Evolutionary conservation across 2,329 filamentous ascomycete species (phyloP).

Genomic region (Monilinia polystroma): DNA sequence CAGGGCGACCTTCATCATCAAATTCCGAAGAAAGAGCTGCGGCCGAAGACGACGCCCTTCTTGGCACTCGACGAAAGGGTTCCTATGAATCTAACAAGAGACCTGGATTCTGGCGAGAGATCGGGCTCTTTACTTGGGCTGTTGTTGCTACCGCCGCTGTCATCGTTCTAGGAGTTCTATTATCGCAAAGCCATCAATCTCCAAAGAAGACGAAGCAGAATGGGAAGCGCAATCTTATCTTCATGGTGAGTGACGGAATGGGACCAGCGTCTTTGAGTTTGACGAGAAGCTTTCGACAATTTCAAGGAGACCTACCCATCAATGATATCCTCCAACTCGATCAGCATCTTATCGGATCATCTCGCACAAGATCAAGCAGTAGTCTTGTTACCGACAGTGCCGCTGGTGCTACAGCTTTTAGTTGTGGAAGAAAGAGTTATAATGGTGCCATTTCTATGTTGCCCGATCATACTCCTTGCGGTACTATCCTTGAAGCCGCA

Average conservation of each 20-base stretch:
- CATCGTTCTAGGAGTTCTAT: conserved; percentile 76
- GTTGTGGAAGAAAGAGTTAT: conserved; percentile 90
- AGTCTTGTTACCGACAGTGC: conserved; percentile 93
- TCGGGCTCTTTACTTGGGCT: conserved; percentile 79
- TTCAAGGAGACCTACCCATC: conserved; percentile 66
- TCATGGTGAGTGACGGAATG: conserved; percentile 99
- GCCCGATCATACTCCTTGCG: conserved; percentile 82
- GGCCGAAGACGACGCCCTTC: conserved; percentile 45
- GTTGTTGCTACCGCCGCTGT: conserved; percentile 75
- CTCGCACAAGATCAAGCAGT: conserved; percentile 78
- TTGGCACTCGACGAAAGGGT: conserved; percentile 37
- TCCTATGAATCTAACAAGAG: conserved; percentile 36
- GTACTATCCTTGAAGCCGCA: conserved; percentile 88
- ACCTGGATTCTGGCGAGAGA: conserved; percentile 67
- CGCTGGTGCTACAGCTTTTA: conserved; percentile 95
- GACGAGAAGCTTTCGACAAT: conserved; percentile 83
- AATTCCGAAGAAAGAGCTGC: conserved; percentile 54
- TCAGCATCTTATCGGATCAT: conserved; percentile 85
- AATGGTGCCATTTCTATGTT: conserved; percentile 93
- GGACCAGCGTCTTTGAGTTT: conserved; percentile 86
- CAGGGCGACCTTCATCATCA: conserved; percentile 53
- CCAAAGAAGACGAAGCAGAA: conserved; percentile 39
- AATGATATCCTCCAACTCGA: conserved; percentile 79
- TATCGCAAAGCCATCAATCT: conserved; percentile 60
- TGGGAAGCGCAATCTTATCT: conserved; percentile 88